phyloP scores from a whole-genome alignment of 2,329 filamentous ascomycete genomes.

The Dothistroma pini region DNA sequence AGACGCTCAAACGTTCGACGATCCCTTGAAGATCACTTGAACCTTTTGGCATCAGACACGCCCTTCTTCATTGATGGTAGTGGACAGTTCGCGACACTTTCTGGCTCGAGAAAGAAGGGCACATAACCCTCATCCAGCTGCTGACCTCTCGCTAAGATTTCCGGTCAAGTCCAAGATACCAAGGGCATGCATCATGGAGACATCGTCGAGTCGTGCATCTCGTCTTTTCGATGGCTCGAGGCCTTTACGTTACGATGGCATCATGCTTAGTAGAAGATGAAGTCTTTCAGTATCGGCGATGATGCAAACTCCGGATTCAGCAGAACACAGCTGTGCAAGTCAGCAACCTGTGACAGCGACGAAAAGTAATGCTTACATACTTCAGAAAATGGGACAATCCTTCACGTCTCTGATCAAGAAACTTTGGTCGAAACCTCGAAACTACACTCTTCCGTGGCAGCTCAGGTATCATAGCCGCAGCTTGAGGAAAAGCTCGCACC shows the following conservation, averaged over 20 bases:
- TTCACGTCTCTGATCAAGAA: constrained; percentile 77
- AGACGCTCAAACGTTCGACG: too few species aligned
- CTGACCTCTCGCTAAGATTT: too few species aligned
- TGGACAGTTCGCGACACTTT: too few species aligned
- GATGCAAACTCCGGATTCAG: constrained; percentile 91
- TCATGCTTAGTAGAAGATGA: constrained; percentile 58
- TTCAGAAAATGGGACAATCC: constrained; percentile 92
- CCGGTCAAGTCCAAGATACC: too few species aligned
- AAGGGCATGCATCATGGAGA: too few species aligned
- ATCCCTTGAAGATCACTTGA: too few species aligned
- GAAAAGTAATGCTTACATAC: constrained; percentile 51
- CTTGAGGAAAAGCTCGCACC: constrained; percentile 75
- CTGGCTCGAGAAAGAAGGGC: too few species aligned
- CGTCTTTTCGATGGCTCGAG: not conserved
- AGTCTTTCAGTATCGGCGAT: constrained; percentile 87
- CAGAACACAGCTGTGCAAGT: constrained; percentile 67
- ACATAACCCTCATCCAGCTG: too few species aligned
- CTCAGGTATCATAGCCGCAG: constrained; percentile 78
- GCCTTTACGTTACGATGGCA: not conserved
- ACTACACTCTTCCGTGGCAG: constrained; percentile 89
- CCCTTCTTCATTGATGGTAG: too few species aligned
- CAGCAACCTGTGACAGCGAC: constrained; percentile 14
- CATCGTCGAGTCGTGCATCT: too few species aligned
- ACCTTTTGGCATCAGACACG: too few species aligned
- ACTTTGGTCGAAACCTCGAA: constrained; percentile 72